phyloP scores from a whole-genome alignment of 345 rosid species.

The rapeseed (Brassica napus) region DNA sequence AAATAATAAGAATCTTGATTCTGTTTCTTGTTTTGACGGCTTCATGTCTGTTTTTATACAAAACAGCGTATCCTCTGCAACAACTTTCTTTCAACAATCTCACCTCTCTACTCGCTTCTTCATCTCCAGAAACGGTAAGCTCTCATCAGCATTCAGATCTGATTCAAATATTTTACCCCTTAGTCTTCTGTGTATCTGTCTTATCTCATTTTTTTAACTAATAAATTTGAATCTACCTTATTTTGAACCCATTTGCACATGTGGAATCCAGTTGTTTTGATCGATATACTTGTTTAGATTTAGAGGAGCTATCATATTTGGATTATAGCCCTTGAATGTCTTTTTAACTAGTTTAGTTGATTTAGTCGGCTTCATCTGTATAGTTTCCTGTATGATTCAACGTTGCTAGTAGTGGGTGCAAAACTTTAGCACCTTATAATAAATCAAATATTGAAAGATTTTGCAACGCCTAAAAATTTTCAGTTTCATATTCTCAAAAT shows the following conservation, averaged over 20 bases:
- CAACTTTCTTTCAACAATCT: constrained; percentile 16
- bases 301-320: neutral
- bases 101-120: constrained; percentile 10
- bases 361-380: neutral
- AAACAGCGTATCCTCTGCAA: constrained; percentile 34
- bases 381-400: neutral
- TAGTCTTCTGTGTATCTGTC: neutral
- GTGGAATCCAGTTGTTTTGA: neutral
- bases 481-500: neutral
- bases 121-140: constrained; percentile 28
- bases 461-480: neutral
- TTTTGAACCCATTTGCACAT: neutral
- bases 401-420: neutral
- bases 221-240: neutral
- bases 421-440: neutral
- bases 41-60: constrained; percentile 39
- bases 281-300: neutral
- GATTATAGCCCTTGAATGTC: neutral
- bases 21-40: constrained; percentile 34
- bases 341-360: neutral
- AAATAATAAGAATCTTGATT: constrained; percentile 31
- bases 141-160: constrained; percentile 3
- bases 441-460: neutral
- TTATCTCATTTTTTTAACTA: neutral
- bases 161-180: neutral